Evolutionary conservation across 148 eudicot genomes (phyloP).

Genomic region (Tetragonia tetragonoides): DNA sequence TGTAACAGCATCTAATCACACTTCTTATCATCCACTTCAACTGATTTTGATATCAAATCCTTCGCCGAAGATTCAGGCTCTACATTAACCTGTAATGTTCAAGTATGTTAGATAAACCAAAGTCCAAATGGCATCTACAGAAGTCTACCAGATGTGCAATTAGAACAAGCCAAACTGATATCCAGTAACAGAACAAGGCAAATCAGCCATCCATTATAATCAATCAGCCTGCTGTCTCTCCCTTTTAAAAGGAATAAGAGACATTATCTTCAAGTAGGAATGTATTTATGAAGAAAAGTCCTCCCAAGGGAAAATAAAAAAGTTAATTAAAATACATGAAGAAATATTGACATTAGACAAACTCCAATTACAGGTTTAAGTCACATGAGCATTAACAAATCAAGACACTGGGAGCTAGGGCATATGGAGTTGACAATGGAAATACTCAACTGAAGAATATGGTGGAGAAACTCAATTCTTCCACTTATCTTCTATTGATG

Average conservation of each 20-base stretch:
- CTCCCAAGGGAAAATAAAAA: not conserved
- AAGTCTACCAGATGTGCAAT: too few relatives aligned
- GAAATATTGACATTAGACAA: too few relatives aligned
- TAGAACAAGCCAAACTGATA: too few relatives aligned
- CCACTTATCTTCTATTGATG: too few relatives aligned
- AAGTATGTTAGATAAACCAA: not conserved
- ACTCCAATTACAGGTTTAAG: too few relatives aligned
- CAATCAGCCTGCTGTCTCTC: not conserved
- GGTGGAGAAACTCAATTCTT: too few relatives aligned
- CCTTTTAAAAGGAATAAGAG: too few relatives aligned
- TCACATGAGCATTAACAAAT: too few relatives aligned
- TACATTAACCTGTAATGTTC: conserved; percentile 23
- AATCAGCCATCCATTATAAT: not conserved
- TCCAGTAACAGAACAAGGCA: not conserved
- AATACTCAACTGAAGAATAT: too few relatives aligned
- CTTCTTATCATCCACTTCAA: conserved; percentile 19
- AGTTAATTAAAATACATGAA: not conserved
- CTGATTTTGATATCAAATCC: conserved; percentile 10
- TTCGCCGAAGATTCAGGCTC: conserved; percentile 21
- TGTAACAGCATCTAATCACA: conserved; percentile 12
- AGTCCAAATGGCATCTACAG: not conserved
- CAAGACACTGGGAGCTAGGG: too few relatives aligned
- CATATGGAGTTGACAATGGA: too few relatives aligned
- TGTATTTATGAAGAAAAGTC: too few relatives aligned
- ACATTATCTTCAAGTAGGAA: not conserved